phyloP scores from a whole-genome alignment of 176 grass and related monocot genomes.

The Bothriochloa decipiens region DNA sequence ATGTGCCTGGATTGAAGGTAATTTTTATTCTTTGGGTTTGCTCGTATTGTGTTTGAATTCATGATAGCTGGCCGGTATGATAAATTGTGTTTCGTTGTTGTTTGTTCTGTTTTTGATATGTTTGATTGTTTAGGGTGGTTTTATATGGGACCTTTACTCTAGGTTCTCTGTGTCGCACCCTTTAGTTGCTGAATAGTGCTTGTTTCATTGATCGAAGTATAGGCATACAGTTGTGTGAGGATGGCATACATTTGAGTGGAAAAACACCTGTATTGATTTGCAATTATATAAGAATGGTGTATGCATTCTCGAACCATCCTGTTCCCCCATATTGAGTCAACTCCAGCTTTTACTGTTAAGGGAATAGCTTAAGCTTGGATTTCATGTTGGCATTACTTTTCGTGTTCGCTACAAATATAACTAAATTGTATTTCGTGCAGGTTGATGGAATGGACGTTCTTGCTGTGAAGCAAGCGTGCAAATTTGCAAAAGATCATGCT shows the following conservation, averaged over 20 bases:
- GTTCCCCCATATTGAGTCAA: neutral
- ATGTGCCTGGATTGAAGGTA: constrained; percentile 96
- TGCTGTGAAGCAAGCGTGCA: constrained; percentile 97
- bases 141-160: constrained; percentile 4
- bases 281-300: constrained; percentile 9
- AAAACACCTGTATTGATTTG: neutral
- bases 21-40: neutral
- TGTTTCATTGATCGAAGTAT: constrained; percentile 8
- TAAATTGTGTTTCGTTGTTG: constrained; percentile 1
- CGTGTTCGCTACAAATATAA: neutral
- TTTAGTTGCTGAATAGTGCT: neutral
- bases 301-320: neutral
- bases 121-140: neutral
- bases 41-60: constrained; percentile 9
- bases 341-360: neutral
- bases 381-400: constrained; percentile 23
- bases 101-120: neutral
- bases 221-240: neutral
- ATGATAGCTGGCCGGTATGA: neutral
- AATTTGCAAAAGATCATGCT: constrained; percentile 88
- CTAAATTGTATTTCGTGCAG: constrained; percentile 38
- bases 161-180: neutral
- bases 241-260: neutral
- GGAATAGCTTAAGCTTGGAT: neutral
- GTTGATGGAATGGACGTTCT: constrained; percentile 98